Base-by-base conservation (phyloP, 108 stramenopile species). In the Skeletonema tropicum region DNA sequence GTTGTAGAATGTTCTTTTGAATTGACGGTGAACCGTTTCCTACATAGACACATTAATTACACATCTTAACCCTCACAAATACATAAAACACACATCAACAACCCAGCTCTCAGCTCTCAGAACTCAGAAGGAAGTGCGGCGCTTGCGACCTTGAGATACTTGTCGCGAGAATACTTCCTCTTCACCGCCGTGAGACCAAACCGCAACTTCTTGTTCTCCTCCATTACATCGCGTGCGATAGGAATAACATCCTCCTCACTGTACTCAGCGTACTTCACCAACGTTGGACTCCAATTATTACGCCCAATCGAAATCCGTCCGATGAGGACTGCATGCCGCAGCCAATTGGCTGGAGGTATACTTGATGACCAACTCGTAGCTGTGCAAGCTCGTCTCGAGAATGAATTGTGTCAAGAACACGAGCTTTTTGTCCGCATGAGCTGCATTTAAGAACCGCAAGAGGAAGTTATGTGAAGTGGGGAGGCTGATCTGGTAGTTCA, bases 361-460 rank as follows among this genome's bases (percentile, higher is more conserved):
- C 26, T 85, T 58, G 58, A n/a, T 71, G 49, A 97, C 85, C 68
- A 95, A 81, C 13, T 76, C 33, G 72, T 91, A 87, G 75, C 89
- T 89, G 42, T 92, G 92, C 57, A 97, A 75, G 41, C 84, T 86
- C 45, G 89, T 80, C 60, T 98, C 97, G 35, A 91, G 71, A 33
- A 96, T 68, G 82, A 85, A 97, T 70, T 69, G 82, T 19, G 90
- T 74, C 46, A 97, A 77, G 69, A 93, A 90, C 33, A 88, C 88
- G 57, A 94, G 92, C 29, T 74, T 68, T 41, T 69, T 79, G 60
- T 88, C 81, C 8, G 94, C 89, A 57, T 90, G 83, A 10, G 86
- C 92, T 33, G 94, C 97, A 86, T 98, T 98, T 63, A 97, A 76
- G 77, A 77, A 97, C 2, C 97, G 89, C 39, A 94, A 62, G 57